These are phyloP conservation scores for Xerocomus brunneocitrinus DNA, from an alignment of 768 basidiomycete species.

Conservation along the genomic window DNA sequence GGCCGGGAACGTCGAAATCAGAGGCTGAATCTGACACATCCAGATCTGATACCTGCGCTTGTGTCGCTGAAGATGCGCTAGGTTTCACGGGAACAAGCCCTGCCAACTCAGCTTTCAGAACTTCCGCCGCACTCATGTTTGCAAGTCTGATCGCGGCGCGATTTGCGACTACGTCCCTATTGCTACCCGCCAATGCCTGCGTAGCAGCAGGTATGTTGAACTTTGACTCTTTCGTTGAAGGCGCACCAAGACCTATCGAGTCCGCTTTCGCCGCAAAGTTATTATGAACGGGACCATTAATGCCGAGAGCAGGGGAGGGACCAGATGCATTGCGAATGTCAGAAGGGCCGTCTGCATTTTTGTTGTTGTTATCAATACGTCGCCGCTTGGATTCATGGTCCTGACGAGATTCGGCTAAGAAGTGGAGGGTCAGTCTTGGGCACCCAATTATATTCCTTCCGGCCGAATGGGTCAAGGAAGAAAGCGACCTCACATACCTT, in stretches of 20 bases:
- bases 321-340: slow-evolving; percentile 29
- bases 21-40: slow-evolving; percentile 27
- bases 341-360: slow-evolving; percentile 42
- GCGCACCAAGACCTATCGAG: slow-evolving; percentile 70
- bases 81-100: slow-evolving; percentile 43
- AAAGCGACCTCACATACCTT: slow-evolving; percentile 57
- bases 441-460: slow-evolving; percentile 5
- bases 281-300: slow-evolving; percentile 37
- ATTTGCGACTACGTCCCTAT: slow-evolving; percentile 86
- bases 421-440: slow-evolving; percentile 12
- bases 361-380: slow-evolving; percentile 46
- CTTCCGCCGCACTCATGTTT: slow-evolving; percentile 94
- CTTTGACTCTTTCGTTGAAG: slow-evolving; percentile 53
- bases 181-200: slow-evolving; percentile 79
- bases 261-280: slow-evolving; percentile 75
- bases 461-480: slow-evolving; percentile 3
- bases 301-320: slow-evolving; percentile 29
- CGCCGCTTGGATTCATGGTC: slow-evolving; percentile 88
- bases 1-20: slow-evolving; percentile 34
- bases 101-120: slow-evolving; percentile 85
- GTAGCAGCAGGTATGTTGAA: slow-evolving; percentile 56
- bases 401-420: slow-evolving; percentile 86
- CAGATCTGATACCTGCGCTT: slow-evolving; percentile 33
- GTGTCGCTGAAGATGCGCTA: slow-evolving; percentile 22
- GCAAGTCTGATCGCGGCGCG: slow-evolving; percentile 89